These are phyloP conservation scores for Yamadazyma mexicana DNA, from an alignment of 1,139 yeast species.

Conservation along the genomic window DNA sequence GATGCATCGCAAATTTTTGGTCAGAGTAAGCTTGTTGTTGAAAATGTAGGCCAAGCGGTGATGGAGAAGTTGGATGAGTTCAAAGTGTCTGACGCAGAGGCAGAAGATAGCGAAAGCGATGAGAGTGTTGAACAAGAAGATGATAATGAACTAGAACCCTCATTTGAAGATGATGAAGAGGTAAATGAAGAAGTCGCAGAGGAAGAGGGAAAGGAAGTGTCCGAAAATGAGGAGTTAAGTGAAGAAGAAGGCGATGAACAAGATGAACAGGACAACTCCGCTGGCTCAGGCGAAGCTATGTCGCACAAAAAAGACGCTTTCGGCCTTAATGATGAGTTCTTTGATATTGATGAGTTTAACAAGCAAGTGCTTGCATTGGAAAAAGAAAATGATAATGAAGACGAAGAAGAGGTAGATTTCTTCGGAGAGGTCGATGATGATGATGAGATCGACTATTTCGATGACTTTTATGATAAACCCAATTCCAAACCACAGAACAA, in stretches of 20 bases:
- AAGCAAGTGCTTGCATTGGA: slow-evolving; percentile 78
- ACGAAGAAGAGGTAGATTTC: slow-evolving; percentile 57
- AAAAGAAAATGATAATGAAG: slow-evolving; percentile 46
- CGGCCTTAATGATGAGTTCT: slow-evolving; percentile 83
- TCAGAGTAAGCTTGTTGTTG: slow-evolving; percentile 78
- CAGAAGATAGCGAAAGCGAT: slow-evolving; percentile 15
- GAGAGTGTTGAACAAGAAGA: slow-evolving; percentile 12
- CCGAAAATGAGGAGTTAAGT: slow-evolving; percentile 14
- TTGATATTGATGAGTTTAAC: slow-evolving; percentile 83
- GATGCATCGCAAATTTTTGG: slow-evolving; percentile 94
- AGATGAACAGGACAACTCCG: slow-evolving; percentile 22
- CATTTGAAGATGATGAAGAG: slow-evolving; percentile 7
- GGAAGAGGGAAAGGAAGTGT: slow-evolving; percentile 12
- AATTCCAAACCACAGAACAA: slow-evolving; percentile 13
- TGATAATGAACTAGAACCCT: slow-evolving; percentile 14
- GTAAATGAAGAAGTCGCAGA: slow-evolving; percentile 8
- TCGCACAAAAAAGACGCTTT: slow-evolving; percentile 44
- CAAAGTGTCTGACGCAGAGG: slow-evolving; percentile 18
- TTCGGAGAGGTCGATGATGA: slow-evolving; percentile 52
- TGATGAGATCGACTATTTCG: slow-evolving; percentile 70
- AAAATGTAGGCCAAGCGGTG: slow-evolving; percentile 34
- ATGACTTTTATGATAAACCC: slow-evolving; percentile 71
- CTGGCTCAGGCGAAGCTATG: slow-evolving; percentile 16
- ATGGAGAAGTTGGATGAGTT: slow-evolving; percentile 30
- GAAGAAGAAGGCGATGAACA: slow-evolving; percentile 20